Evolutionary conservation across 2,329 filamentous ascomycete species (phyloP).

Genomic region (Colletotrichum graminicola): DNA sequence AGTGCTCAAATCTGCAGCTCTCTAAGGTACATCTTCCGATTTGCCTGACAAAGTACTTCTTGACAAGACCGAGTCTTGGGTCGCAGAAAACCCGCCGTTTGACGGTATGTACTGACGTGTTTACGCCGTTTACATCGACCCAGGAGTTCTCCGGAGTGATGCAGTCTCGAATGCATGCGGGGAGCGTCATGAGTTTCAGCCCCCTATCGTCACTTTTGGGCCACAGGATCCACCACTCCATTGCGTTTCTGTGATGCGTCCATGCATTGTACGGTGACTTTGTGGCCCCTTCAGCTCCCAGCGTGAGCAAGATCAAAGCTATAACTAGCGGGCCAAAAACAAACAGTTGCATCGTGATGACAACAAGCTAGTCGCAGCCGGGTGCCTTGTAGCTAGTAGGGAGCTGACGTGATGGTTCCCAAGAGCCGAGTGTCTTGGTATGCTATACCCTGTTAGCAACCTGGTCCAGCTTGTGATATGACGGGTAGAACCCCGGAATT

Average conservation of each 20-base stretch:
- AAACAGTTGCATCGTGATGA: neutral
- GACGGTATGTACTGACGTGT: neutral
- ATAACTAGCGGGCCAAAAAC: neutral
- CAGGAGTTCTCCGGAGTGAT: neutral
- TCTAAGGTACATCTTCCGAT: neutral
- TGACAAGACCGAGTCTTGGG: neutral
- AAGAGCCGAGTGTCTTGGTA: too few species aligned
- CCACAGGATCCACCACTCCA: neutral
- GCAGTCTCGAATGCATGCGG: neutral
- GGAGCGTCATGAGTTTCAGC: neutral
- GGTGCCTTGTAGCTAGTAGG: neutral
- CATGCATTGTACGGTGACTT: neutral
- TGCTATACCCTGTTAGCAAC: neutral
- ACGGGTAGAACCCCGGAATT: too few species aligned
- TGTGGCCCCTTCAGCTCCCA: neutral
- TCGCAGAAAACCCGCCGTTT: constrained; percentile 3
- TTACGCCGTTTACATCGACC: neutral
- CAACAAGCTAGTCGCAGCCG: neutral
- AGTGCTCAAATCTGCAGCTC: neutral
- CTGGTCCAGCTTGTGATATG: neutral
- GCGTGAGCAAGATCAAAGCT: neutral
- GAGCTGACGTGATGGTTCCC: neutral
- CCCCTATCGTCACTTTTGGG: neutral
- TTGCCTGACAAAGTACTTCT: neutral
- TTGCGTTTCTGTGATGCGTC: neutral